A percentile compares a stretch with the other conserved stretches of the same genome.
Evolutionary conservation across 306 rosid species (phyloP).

Genomic region (Ammopiptanthus mongolicus): DNA sequence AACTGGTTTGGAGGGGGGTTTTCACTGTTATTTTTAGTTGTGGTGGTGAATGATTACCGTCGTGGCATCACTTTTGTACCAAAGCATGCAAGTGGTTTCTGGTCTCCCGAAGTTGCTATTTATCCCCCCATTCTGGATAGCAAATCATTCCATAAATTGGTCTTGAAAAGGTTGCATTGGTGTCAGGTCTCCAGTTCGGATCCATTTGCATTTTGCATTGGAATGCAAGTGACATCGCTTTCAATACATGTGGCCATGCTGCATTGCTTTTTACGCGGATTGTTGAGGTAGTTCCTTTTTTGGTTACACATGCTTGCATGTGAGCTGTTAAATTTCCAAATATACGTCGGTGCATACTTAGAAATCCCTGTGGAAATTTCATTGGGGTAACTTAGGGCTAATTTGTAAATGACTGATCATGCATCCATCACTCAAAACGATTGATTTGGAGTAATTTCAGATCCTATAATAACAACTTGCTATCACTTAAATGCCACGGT

Average conservation of each 20-base stretch:
- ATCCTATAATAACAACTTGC: neutral
- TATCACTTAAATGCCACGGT: neutral
- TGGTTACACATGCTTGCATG: neutral
- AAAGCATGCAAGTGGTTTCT: neutral
- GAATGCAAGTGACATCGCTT: neutral
- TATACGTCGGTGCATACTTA: neutral
- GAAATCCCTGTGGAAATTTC: neutral
- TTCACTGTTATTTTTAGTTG: neutral
- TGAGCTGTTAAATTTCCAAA: neutral
- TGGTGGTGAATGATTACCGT: neutral
- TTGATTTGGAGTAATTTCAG: neutral
- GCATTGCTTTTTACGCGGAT: neutral
- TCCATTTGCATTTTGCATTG: constrained; percentile 9
- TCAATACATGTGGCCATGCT: neutral
- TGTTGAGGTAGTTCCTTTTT: neutral
- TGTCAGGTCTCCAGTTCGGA: neutral
- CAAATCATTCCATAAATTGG: neutral
- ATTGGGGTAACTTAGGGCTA: neutral
- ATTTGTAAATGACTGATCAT: neutral
- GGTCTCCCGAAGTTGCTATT: neutral
- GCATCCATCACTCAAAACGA: neutral
- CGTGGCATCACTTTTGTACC: neutral
- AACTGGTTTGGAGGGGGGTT: neutral
- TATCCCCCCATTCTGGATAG: neutral
- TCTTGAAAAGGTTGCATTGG: neutral